These are phyloP conservation scores for Phaeosphaeria sp. DNA, from an alignment of 2,329 filamentous ascomycete genomes.

Conservation along the genomic window DNA sequence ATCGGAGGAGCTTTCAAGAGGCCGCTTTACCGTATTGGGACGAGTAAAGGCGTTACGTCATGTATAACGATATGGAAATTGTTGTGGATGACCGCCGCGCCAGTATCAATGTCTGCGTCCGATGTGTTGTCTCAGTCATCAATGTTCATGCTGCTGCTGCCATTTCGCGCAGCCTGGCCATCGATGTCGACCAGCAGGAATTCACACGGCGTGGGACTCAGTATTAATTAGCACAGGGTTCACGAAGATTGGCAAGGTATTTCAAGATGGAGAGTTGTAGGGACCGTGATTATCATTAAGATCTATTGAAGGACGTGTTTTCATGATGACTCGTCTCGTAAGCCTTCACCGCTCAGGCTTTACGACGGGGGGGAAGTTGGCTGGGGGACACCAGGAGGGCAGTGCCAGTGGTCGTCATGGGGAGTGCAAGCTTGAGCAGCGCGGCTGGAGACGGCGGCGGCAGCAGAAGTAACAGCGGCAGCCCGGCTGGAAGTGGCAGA, in stretches of 20 bases:
- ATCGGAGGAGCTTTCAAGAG: neutral
- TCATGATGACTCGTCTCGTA: neutral
- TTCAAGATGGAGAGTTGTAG: neutral
- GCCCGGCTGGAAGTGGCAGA: constrained; percentile 5
- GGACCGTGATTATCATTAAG: constrained; percentile 18
- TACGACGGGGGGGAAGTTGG: constrained; percentile 28
- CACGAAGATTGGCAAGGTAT: too few species aligned
- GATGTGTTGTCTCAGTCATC: too few species aligned
- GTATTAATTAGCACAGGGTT: too few species aligned
- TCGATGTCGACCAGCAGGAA: too few species aligned
- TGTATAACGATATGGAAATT: neutral
- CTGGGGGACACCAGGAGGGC: constrained; percentile 32
- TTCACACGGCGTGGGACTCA: too few species aligned
- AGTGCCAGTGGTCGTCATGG: constrained; percentile 35
- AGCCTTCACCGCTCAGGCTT: neutral
- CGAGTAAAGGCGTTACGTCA: neutral
- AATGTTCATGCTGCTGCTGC: too few species aligned
- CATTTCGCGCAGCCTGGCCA: too few species aligned
- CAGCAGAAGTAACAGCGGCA: constrained; percentile 7
- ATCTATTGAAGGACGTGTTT: constrained; percentile 4
- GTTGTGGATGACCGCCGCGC: neutral
- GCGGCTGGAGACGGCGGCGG: constrained; percentile 5
- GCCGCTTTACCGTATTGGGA: neutral
- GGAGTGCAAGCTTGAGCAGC: constrained; percentile 23
- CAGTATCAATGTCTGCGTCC: too few species aligned